Percentiles rank a stretch among this genome's conserved stretches.
Conservation (phyloP, 371 early-diverging fungal species). For the Syncephalastrum contaminatum region DNA sequence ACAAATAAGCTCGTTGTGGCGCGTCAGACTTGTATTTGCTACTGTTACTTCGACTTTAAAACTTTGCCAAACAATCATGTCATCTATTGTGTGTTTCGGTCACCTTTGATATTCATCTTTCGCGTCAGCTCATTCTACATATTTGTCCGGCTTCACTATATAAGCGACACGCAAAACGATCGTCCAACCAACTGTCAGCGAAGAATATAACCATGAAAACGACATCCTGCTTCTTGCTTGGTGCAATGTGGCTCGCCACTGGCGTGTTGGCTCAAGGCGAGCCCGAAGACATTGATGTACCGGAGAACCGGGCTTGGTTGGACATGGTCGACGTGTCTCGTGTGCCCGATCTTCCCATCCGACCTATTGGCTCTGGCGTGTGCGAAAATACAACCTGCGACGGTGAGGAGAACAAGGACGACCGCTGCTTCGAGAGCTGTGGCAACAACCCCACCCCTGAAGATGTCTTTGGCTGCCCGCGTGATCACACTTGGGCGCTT, state of each 20-base stretch:
- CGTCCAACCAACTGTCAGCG: neutral
- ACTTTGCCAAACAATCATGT: too few relatives aligned
- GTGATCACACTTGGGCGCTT: constrained; percentile 32
- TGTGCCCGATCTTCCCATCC: constrained; percentile 26
- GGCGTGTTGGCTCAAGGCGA: constrained; percentile 43
- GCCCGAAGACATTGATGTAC: constrained; percentile 55
- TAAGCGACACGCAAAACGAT: neutral
- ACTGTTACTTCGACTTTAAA: too few relatives aligned
- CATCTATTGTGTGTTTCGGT: too few relatives aligned
- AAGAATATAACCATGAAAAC: too few relatives aligned
- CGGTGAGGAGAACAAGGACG: constrained; percentile 26
- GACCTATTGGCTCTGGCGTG: constrained; percentile 34
- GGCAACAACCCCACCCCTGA: constrained; percentile 27
- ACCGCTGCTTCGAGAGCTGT: constrained; percentile 40
- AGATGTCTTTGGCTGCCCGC: constrained; percentile 39
- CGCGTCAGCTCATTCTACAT: too few relatives aligned
- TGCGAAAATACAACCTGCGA: constrained; percentile 36
- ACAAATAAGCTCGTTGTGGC: too few relatives aligned
- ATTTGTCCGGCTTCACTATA: neutral
- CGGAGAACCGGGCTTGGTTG: constrained; percentile 53
- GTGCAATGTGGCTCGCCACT: constrained; percentile 5
- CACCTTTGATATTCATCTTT: too few relatives aligned
- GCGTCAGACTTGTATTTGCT: too few relatives aligned
- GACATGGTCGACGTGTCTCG: constrained; percentile 52
- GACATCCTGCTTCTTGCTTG: too few relatives aligned